A percentile compares a stretch with the other conserved stretches of the same genome.
Evolutionary conservation across 2,329 filamentous ascomycete species (phyloP).

Genomic region (Aciculosporium take): DNA sequence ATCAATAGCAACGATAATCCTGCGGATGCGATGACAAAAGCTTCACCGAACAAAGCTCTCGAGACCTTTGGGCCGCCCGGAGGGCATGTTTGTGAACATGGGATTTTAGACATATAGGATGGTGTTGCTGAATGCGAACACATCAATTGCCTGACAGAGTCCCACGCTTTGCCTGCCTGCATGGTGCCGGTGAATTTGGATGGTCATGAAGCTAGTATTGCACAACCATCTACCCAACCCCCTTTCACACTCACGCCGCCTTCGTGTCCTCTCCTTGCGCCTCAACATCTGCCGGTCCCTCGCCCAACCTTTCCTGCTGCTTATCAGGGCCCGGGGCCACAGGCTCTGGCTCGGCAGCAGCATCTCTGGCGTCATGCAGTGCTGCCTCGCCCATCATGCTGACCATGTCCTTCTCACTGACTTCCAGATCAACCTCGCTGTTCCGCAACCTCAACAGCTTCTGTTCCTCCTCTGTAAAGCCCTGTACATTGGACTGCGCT

Average conservation of each 20-base stretch:
- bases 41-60: no score
- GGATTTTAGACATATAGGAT: no score
- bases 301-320: neutral
- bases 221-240: no score
- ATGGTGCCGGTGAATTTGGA: no score
- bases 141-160: no score
- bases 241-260: slow-evolving; percentile 12
- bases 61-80: no score
- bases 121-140: no score
- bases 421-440: slow-evolving; percentile 13
- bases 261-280: slow-evolving; percentile 9
- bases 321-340: neutral
- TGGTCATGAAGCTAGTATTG: no score
- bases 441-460: slow-evolving; percentile 17
- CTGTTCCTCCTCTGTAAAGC: slow-evolving; percentile 25
- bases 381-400: slow-evolving; percentile 15
- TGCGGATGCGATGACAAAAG: no score
- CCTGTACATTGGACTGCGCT: slow-evolving; percentile 20
- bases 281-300: slow-evolving; percentile 8
- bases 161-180: no score
- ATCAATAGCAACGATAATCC: no score
- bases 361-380: slow-evolving; percentile 1
- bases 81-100: no score
- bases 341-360: slow-evolving; percentile 2
- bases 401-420: slow-evolving; percentile 24